These are phyloP conservation scores for Leccinum truebloodii DNA, from an alignment of 768 basidiomycete genomes.

Conservation along the genomic window DNA sequence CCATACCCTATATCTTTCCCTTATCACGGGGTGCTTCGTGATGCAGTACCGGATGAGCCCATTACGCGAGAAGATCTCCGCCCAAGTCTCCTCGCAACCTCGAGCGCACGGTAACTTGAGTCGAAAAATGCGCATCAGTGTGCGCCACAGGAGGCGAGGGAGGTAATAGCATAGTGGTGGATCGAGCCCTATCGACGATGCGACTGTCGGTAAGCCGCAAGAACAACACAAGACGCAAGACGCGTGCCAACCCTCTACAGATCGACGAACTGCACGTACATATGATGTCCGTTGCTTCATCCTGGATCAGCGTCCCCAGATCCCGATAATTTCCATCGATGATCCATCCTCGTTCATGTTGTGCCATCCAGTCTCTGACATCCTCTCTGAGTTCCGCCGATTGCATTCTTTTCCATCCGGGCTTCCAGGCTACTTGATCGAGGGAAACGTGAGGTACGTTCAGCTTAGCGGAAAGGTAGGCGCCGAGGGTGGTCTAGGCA, in stretches of 20 bases:
- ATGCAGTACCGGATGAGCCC: conserved; percentile 54
- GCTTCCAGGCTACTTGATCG: conserved; percentile 50
- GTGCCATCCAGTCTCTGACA: conserved; percentile 24
- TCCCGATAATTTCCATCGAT: conserved; percentile 50
- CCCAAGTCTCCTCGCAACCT: conserved; percentile 47
- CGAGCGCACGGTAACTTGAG: conserved; percentile 43
- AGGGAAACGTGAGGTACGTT: conserved; percentile 49
- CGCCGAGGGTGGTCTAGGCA: conserved; percentile 47
- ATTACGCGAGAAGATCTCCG: conserved; percentile 44
- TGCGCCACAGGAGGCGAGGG: conserved; percentile 56
- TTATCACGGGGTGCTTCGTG: conserved; percentile 36
- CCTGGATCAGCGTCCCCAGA: conserved; percentile 36
- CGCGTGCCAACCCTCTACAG: neutral
- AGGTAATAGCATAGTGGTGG: conserved; percentile 63
- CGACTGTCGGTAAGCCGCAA: neutral
- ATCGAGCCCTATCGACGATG: conserved; percentile 56
- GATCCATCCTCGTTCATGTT: conserved; percentile 48
- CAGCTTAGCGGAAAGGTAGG: conserved; percentile 44
- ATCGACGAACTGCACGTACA: conserved; percentile 39
- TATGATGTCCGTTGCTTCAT: conserved; percentile 50
- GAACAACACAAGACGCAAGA: neutral
- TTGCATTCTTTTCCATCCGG: conserved; percentile 44
- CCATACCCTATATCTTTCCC: conserved; percentile 21
- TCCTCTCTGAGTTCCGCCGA: conserved; percentile 25
- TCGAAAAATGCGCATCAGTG: conserved; percentile 47